A percentile compares a stretch with the other conserved stretches of the same genome.
Conservation (phyloP, 176 grass and related monocot genomes). For the Avena atlantica region DNA sequence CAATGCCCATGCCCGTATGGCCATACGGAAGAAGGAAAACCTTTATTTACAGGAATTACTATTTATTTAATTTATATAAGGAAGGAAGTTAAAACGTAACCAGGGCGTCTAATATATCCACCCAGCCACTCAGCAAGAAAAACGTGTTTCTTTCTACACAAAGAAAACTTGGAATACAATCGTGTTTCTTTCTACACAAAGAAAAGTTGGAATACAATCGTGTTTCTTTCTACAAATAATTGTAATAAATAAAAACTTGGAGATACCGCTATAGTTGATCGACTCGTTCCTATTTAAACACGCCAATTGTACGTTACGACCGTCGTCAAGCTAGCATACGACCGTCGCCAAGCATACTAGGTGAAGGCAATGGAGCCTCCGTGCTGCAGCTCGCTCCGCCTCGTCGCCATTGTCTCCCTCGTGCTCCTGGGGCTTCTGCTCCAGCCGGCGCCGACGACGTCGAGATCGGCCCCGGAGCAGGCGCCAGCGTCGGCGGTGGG, state of each 20-base stretch:
- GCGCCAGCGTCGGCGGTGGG: background rate
- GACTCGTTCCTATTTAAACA: background rate
- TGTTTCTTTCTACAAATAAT: background rate
- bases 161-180: background rate
- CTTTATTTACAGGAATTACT: no score
- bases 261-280: background rate
- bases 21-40: no score
- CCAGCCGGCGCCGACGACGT: background rate
- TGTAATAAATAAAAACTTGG: background rate
- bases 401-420: background rate
- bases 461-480: background rate
- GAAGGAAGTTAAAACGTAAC: background rate
- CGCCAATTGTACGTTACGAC: background rate
- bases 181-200: background rate
- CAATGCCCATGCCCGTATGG: no score
- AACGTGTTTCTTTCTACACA: background rate
- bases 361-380: background rate
- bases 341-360: background rate
- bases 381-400: background rate
- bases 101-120: background rate
- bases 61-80: background rate
- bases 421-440: slow-evolving; percentile 6
- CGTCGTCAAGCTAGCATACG: background rate
- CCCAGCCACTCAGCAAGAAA: background rate
- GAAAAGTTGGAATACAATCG: background rate